A percentile compares a stretch with the other conserved stretches of the same genome.
These are phyloP conservation scores for Coemansia sp. DNA, from an alignment of 192 early-diverging fungal genomes.

Conservation along the genomic window DNA sequence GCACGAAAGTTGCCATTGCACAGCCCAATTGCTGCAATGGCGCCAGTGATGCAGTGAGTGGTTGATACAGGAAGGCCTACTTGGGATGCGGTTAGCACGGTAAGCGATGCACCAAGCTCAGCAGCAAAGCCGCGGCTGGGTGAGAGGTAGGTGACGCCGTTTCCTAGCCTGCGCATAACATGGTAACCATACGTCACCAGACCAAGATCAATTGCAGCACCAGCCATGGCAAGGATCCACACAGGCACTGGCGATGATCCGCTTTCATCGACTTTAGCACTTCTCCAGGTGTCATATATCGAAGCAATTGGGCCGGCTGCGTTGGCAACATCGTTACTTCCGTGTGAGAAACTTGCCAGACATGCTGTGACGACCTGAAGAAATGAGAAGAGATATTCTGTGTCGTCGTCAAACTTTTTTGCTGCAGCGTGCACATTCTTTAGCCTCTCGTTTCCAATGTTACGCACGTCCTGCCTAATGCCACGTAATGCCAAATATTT, in stretches of 20 bases:
- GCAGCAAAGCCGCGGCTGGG: conserved; percentile 80
- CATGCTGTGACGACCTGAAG: conserved; percentile 79
- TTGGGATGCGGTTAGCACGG: conserved; percentile 80
- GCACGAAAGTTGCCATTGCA: conserved; percentile 66
- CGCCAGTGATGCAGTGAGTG: conserved; percentile 82
- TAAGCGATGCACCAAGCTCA: conserved; percentile 73
- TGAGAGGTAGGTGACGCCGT: conserved; percentile 81
- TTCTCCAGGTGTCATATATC: conserved; percentile 73
- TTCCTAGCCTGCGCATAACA: conserved; percentile 78
- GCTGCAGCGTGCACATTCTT: conserved; percentile 64
- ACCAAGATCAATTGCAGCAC: conserved; percentile 75
- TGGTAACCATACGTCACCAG: conserved; percentile 74
- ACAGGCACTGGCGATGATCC: conserved; percentile 65
- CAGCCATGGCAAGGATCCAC: conserved; percentile 77
- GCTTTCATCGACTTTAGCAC: conserved; percentile 46
- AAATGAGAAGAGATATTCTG: conserved; percentile 81
- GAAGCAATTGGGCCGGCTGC: conserved; percentile 79
- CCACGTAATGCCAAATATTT: conserved; percentile 47
- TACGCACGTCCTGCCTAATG: conserved; percentile 56
- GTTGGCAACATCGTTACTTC: conserved; percentile 86
- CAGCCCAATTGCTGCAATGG: conserved; percentile 73
- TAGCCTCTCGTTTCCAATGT: conserved; percentile 50
- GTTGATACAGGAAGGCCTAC: conserved; percentile 80
- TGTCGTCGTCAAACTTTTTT: conserved; percentile 68
- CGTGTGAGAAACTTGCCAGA: conserved; percentile 83